Evolutionary conservation across 768 basidiomycete genomes (phyloP), one percentile per base, ranked within the genome.

Genomic region (Collybiopsis luxurians): DNA sequence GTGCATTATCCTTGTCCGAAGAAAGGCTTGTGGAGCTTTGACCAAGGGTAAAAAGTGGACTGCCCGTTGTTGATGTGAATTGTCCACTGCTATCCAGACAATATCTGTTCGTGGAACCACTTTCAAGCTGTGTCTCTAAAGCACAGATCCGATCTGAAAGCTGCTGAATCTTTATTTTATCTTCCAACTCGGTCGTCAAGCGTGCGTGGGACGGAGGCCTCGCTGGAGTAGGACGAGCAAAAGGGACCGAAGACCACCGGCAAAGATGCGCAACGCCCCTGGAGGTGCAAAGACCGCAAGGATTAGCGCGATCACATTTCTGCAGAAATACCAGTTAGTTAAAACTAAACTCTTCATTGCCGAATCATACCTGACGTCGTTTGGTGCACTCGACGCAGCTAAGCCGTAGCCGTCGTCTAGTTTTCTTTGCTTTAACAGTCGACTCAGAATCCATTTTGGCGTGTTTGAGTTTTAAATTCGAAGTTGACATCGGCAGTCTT

Each of bases 331-430:
- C 42, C 31, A 23, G n/a, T 28, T 34, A 50, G 40, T 56, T 38
- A 51, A 56, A 49, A 38, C 5, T 44, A 9, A n/a, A 44, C 23
- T 30, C 12, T 36, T 11, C 31, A 42, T 30, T 34, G 31, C 6
- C 5, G 31, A 34, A 34, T 34, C 48, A 11, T 60, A 79, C 80
- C 72, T 82, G 81, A 55, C 81, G 72, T 48, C 81, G 73, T 63
- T 80, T 81, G 1, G 82, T 79, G 61, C 81, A 83, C 62, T 82
- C 81, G 6, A 82, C 77, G 60, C 82, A 83, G 62, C 79, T 80
- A 31, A 81, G 67, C 43, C 80, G 74, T 55, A 80, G 72, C 17
- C 81, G 70, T 58, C 77, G 66, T 9, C 80, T 72, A 19, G 79
- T 79, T 66, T 78, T 80, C 69, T 82, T 83, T 60, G 74, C 76